Base-by-base conservation (phyloP, 2,329 filamentous ascomycete genomes). In the Clonostachys solani region DNA sequence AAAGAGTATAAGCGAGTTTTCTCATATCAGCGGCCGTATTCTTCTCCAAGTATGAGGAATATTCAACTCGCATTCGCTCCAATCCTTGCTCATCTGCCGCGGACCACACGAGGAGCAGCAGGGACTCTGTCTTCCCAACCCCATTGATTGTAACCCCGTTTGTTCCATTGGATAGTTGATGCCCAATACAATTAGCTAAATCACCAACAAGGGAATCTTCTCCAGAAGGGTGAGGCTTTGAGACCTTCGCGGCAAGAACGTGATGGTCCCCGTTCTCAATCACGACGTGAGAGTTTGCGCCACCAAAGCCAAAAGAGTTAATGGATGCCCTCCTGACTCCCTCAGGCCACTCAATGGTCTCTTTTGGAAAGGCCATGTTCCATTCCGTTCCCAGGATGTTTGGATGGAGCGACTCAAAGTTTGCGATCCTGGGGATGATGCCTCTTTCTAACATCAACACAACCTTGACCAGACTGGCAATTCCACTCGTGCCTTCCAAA, bases 331-430 rank as follows among this genome's bases (percentile, higher is more conserved):
- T 5, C 38, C 35, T 34, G 6, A 35, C 33, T 5, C 40, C 35
- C 8, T 9, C 17, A 5, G 46, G 46, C 46, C 49, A 48, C 6
- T 37, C 38, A 2, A 8, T 13, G 12, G 12, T 12, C 6, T 19
- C 12, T n/a, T 15, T 7, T 4, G 41, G 37, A 19, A 46, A 29
- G 8, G 5, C 69, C 19, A 71, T 52, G n/a, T 60, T 63, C 59
- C 61, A 61, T 10, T 54, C 55, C 2, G 62, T 47, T 34, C 43
- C 18, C 12, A 23, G 15, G 33, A 47, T 15, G 12, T 42, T 34
- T 16, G 50, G 47, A 36, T 52, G 53, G 33, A 52, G 45, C 5
- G 42, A 44, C 35, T 54, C 47, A 23, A 55, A 48, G 36, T 50
- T 47, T 34, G 51, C 19, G 29, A 52, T 54, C 23, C 50, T 53